phyloP scores from a whole-genome alignment of 108 stramenopile genomes.

The Aurantiochytrium sp. region DNA sequence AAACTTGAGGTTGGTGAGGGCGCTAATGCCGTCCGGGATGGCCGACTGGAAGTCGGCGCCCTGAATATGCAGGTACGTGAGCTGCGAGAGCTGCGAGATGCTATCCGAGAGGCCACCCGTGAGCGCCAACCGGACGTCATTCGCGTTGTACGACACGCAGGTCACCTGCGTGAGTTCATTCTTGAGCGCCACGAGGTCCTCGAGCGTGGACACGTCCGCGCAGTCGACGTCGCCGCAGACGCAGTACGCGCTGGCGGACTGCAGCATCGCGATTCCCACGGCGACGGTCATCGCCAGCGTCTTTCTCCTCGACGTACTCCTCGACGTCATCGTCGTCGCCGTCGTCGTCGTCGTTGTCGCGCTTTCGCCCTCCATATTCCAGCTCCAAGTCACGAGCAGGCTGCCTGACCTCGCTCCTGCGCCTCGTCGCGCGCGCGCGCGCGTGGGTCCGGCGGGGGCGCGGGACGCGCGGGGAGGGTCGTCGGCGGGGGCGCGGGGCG shows the following conservation, averaged over 20 bases:
- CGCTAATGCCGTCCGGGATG: not conserved
- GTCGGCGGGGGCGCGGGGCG: too few relatives aligned
- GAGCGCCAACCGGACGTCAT: not conserved
- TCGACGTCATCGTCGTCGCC: too few relatives aligned
- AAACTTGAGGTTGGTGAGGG: not conserved
- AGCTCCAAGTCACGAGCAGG: too few relatives aligned
- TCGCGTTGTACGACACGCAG: conserved; percentile 21
- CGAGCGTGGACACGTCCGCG: not conserved
- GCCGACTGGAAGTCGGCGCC: not conserved
- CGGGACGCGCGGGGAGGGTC: too few relatives aligned
- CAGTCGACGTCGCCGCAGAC: not conserved
- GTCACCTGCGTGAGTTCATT: not conserved
- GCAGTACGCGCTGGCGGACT: not conserved
- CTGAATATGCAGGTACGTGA: not conserved
- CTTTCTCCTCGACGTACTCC: too few relatives aligned
- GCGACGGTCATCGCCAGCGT: not conserved
- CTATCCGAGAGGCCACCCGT: not conserved
- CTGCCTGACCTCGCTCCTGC: too few relatives aligned
- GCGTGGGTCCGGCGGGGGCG: too few relatives aligned
- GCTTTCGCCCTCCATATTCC: too few relatives aligned
- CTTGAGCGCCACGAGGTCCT: not conserved
- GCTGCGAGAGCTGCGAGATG: not conserved
- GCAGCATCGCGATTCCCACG: not conserved
- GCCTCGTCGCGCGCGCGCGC: too few relatives aligned
- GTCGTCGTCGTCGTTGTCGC: too few relatives aligned